A percentile compares a stretch with the other conserved stretches of the same genome.
Evolutionary conservation across 75 land plant genomes (phyloP).

Genomic region (Azolla pinnata): DNA sequence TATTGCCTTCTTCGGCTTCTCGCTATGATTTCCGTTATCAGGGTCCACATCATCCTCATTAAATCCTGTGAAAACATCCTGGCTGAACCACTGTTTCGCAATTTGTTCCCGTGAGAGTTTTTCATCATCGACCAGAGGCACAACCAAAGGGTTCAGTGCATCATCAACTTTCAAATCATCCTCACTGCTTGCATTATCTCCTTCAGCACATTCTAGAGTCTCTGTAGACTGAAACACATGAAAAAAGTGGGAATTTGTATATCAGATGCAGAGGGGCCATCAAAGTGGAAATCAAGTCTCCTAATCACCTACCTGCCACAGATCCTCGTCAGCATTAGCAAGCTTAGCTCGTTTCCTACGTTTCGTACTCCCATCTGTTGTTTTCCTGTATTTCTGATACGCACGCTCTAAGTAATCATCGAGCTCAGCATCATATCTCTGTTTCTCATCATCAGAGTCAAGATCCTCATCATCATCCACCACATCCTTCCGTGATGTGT

Average conservation of each 20-base stretch:
- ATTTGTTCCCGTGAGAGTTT: constrained; percentile 59
- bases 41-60: constrained; percentile 29
- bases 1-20: constrained; percentile 23
- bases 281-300: too few relatives aligned
- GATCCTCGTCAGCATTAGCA: constrained; percentile 23
- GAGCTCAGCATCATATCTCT: constrained; percentile 65
- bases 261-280: too few relatives aligned
- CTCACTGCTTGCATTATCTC: neutral
- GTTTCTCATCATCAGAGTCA: constrained; percentile 72
- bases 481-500: neutral
- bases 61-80: constrained; percentile 74
- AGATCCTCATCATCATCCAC: constrained; percentile 30
- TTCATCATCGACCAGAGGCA: constrained; percentile 36
- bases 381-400: constrained; percentile 54
- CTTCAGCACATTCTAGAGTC: neutral
- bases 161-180: constrained; percentile 13
- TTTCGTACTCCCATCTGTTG: constrained; percentile 60
- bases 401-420: constrained; percentile 71
- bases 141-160: constrained; percentile 75
- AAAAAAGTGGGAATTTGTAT: neutral
- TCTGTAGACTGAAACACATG: neutral
- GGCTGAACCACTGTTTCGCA: constrained; percentile 76
- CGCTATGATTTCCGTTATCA: constrained; percentile 44
- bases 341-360: constrained; percentile 73
- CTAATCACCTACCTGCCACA: constrained; percentile 74